These are phyloP conservation scores for Setaria italica DNA, from an alignment of 202 grass and related monocot species.

Conservation along the genomic window DNA sequence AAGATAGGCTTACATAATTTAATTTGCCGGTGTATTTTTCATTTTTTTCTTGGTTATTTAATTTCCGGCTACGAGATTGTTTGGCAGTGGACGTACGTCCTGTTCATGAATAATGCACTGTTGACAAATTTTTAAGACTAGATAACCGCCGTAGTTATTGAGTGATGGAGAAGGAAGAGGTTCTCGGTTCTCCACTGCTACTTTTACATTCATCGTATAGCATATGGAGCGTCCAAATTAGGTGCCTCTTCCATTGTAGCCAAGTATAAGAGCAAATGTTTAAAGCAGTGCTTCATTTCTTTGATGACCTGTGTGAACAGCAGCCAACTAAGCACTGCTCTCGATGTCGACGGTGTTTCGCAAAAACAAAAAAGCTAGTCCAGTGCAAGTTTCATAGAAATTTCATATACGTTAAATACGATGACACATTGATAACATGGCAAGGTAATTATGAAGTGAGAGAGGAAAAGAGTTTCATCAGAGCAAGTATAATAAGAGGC, in stretches of 20 bases:
- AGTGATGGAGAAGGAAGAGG: not conserved
- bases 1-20: not conserved
- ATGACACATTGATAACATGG: no score
- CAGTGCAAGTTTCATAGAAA: no score
- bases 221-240: not conserved
- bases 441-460: no score
- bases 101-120: not conserved
- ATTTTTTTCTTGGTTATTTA: not conserved
- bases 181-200: not conserved
- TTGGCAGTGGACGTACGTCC: not conserved
- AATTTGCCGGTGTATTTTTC: not conserved
- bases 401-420: no score
- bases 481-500: no score
- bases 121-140: constrained; percentile 2
- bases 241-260: not conserved
- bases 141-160: constrained; percentile 9
- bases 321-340: no score
- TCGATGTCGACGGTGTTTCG: no score
- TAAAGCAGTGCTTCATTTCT: not conserved
- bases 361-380: no score
- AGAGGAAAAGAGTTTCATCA: no score
- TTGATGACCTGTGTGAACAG: no score
- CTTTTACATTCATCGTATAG: not conserved
- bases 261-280: constrained; percentile 9
- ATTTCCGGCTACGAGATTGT: not conserved